Evolutionary conservation across 31 red algal genomes (phyloP), one percentile per base, ranked within the genome.

Genomic region (Porphyra umbilicalis): DNA sequence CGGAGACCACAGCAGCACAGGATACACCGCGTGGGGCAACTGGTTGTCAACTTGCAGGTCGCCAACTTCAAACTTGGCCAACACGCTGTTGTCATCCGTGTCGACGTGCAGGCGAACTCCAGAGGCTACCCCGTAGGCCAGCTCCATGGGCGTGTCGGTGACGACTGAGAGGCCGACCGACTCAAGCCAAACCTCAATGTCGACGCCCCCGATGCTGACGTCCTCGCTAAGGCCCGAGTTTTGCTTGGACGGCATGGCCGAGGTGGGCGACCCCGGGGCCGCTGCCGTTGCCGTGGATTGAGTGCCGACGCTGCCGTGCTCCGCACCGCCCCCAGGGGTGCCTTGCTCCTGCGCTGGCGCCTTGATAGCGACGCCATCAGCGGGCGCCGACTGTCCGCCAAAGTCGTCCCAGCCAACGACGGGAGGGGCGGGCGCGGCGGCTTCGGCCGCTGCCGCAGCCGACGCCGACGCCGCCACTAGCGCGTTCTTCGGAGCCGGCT

Each of bases 21-120:
- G 97, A 87, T 90, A 99, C 33, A 87, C 85, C 80, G 93, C 91
- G 38, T 92, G 82, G 7, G 87, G 82, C 33, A 99, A 81, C 75
- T 99, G 97, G 77, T 99, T 99, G 77, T 99, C 97, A n/a, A 99
- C 76, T 81, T 99, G 97, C 8, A 99, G 13, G 80, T 99, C 97
- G 79, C 89, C 88, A 10, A 95, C 79, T 35, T 95, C 90, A 78
- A 88, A 92, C 34, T 87, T 85, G 11, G 90, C 68, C 30, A 94
- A 68, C 85, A 92, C 89, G 76, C 89, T 85, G 34, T 86, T 89
- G 78, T 92, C 90, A 84, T 90, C 93, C 83, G 87, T 85, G 86
- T 99, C 91, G 11, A 95, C 76, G 67, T 94, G 88, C 80, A 99
- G 91, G 44, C 90, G 88, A 37, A 96, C 75, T 16, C 91, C 90